Evolutionary conservation across 768 basidiomycete genomes (phyloP).

Genomic region (Agaricus blazei): DNA sequence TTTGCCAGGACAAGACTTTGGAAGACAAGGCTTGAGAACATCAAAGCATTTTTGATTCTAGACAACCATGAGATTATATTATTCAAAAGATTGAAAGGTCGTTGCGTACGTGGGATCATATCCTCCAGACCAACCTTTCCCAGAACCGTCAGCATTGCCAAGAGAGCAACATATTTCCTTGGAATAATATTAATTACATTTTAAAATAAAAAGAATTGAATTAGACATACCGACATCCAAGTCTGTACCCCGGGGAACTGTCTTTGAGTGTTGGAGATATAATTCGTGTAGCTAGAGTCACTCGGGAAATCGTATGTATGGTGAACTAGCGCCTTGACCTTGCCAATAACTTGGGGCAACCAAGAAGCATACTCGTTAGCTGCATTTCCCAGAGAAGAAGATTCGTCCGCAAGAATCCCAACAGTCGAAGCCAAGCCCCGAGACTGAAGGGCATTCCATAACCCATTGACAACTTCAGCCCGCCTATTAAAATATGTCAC

Average conservation of each 20-base stretch:
- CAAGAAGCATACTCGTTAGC: slow-evolving; percentile 27
- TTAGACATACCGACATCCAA: slow-evolving; percentile 32
- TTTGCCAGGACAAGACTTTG: slow-evolving; percentile 30
- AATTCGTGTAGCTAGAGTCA: slow-evolving; percentile 29
- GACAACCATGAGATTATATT: not conserved
- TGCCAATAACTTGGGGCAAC: slow-evolving; percentile 28
- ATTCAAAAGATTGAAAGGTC: not conserved
- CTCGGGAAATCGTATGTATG: slow-evolving; percentile 43
- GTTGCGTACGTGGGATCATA: slow-evolving; percentile 30
- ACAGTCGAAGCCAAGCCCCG: slow-evolving; percentile 24
- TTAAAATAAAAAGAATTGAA: not conserved
- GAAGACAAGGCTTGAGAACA: slow-evolving; percentile 33
- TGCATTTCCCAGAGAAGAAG: slow-evolving; percentile 26
- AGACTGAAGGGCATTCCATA: slow-evolving; percentile 27
- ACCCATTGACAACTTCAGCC: slow-evolving; percentile 32
- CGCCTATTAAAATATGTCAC: slow-evolving; percentile 19
- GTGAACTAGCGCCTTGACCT: slow-evolving; percentile 34
- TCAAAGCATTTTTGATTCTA: slow-evolving; percentile 32
- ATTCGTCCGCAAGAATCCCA: slow-evolving; percentile 38
- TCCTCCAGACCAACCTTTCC: slow-evolving; percentile 27
- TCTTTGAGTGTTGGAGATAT: slow-evolving; percentile 21
- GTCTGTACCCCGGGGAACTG: slow-evolving; percentile 25
- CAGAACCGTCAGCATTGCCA: slow-evolving; percentile 28
- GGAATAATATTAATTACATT: not conserved
- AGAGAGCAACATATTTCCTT: slow-evolving; percentile 34